Evolutionary conservation across 2,329 filamentous ascomycete genomes (phyloP), one percentile per base, ranked within the genome.

Genomic region (Alternaria incomplexa): DNA sequence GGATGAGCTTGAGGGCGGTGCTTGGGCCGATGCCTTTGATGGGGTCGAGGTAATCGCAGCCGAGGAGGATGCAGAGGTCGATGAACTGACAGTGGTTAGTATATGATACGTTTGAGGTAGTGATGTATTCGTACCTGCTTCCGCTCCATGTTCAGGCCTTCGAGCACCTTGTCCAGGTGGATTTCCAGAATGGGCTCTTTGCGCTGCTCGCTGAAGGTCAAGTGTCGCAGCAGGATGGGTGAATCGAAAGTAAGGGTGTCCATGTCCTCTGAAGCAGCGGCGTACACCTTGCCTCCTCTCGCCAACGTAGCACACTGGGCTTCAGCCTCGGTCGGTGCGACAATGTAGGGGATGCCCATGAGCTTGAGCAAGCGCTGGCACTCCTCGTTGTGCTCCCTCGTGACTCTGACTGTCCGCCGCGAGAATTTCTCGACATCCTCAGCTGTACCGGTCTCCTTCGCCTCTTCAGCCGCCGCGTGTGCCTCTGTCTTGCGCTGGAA

Each of bases 371-470:
- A 83, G 62, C 89, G 88, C 83, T 97, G 95, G 81, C 96, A 98
- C 79, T 99, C 96, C 45, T 89, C 90, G 77, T 99, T 99, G 82
- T 99, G 96, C 82, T 99, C 95, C 67, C 91, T 88, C n/a, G 96
- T 98, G 56, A 98, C 96, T 61, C 93, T 88, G 51, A 99, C 96
- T 1, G 95, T 98, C 56, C 96, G 86, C 61, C 96, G 86, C 57
- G 93, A 96, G 83, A 98, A 99, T 81, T 97, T 98, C 83, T 99
- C 96, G 5, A 99, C 89, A n/a, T 99, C 96, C 79, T 99, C 90
- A 22, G 95, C 93, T 4, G 96, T 99, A 65, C 96, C 96, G 0
- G 93, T 97, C 84, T 99, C 96, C 80, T 97, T 97, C 56, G 96
- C 96, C 78, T 98, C 96, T 78, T 97, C 95, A 22, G 96, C 89